Base-by-base conservation (phyloP, 768 basidiomycete genomes). In the Kwoniella europaea region DNA sequence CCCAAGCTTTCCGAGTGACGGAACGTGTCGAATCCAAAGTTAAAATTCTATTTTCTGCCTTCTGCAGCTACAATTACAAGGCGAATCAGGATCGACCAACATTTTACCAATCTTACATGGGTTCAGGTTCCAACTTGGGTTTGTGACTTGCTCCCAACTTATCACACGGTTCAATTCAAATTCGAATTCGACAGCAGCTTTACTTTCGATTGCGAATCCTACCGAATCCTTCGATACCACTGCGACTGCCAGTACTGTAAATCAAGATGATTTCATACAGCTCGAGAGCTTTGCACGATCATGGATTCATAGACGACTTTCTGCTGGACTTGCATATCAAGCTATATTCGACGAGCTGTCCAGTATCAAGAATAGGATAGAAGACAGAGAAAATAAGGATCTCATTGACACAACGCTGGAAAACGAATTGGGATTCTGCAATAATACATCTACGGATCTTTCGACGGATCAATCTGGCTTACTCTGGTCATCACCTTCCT, bases 121-220 rank as follows among this genome's bases (percentile, higher is more conserved):
- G n/a, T 59, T 77, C 69, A 65, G 78, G 10, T 77, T 71, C 63
- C 52, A 63, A 22, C 67, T 77, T 22, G 78, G 78, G 16, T 74
- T 77, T 42, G 62, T 72, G 52, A 71, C 76, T 22, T 68, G 62
- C 16, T 58, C 63, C 10, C 78, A 79, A 46, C 73, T 79, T 35
- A 67, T 76, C 69, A 71, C 69, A 13, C 64, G 70, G 24, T 29
- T 77, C 54, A 77, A 79, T 44, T 43, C 59, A 18, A n/a, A n/a
- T 22, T 43, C 59, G 20, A n/a, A 10, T 22, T n/a, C 24, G 41
- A 29, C 10, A 18, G 3, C 15, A 12, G 7, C 42, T 9, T 35
- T 42, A 42, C 59, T 61, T 61, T 44, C 42, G 22, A 57, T 13
- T 13, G 16, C 57, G 20, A 42, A 1, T 35, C 20, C 56, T 4